A percentile compares a stretch with the other conserved stretches of the same genome.
phyloP scores from a whole-genome alignment of 2,329 filamentous ascomycete species.

The Emergomyces africanus region DNA sequence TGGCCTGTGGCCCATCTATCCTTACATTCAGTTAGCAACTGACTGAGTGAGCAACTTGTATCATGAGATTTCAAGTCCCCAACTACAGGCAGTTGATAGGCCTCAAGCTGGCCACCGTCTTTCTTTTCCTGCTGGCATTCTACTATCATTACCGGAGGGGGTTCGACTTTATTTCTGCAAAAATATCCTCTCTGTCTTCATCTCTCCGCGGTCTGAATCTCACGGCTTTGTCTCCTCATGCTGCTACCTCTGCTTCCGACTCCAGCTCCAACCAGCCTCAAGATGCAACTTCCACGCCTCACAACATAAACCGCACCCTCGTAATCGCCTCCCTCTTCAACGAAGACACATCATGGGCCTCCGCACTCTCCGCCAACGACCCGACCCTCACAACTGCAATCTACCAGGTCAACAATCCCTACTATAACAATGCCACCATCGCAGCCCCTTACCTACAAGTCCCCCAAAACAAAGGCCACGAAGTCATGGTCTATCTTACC shows the following conservation, averaged over 20 bases:
- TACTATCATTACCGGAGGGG: neutral
- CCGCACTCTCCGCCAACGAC: constrained; percentile 33
- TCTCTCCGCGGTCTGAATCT: neutral
- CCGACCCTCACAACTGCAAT: constrained; percentile 33
- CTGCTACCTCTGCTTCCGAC: neutral
- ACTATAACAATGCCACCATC: constrained; percentile 27
- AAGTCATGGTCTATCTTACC: constrained; percentile 49
- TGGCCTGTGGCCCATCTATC: neutral
- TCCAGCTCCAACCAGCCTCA: neutral
- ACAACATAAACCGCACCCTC: constrained; percentile 39
- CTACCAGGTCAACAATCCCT: neutral
- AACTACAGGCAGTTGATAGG: neutral
- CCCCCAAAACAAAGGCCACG: constrained; percentile 47
- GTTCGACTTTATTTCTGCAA: neutral
- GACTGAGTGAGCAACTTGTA: neutral
- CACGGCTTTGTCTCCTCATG: neutral
- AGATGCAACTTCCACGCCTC: neutral
- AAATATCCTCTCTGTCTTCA: neutral
- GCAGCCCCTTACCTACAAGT: constrained; percentile 36
- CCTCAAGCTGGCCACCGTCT: neutral
- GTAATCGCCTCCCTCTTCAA: constrained; percentile 40
- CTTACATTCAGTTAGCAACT: neutral
- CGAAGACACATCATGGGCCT: constrained; percentile 39
- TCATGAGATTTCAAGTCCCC: neutral
- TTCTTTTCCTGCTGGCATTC: neutral